Evolutionary conservation across 2,329 filamentous ascomycete genomes (phyloP).

Genomic region (Colletotrichum spaethianum): DNA sequence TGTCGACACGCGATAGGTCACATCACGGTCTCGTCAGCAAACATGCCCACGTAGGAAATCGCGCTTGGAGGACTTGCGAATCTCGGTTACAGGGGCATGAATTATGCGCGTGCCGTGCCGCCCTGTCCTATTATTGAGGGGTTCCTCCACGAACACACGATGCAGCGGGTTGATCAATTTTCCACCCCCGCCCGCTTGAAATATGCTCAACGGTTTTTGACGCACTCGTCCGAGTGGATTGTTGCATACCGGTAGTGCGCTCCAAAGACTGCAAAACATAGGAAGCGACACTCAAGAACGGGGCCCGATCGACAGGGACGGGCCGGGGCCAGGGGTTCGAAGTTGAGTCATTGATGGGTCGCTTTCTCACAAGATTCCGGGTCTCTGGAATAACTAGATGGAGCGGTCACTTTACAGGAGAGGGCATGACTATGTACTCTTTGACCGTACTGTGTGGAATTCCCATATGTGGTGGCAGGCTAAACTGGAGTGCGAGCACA

Average conservation of each 20-base stretch:
- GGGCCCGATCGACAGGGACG: slow-evolving; percentile 15
- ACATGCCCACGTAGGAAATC: background rate
- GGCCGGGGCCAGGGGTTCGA: background rate
- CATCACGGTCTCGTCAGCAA: background rate
- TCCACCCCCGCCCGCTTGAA: background rate
- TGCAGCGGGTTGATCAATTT: background rate
- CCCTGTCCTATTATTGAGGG: background rate
- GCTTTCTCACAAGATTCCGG: background rate
- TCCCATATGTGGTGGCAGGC: background rate
- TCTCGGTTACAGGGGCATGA: background rate
- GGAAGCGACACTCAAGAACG: background rate
- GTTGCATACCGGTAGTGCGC: background rate
- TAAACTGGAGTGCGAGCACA: background rate
- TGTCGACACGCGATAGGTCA: background rate
- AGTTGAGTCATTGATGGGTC: background rate
- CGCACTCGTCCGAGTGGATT: background rate
- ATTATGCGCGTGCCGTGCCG: background rate
- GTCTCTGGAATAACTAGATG: background rate
- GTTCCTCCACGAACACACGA: background rate
- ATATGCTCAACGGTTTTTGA: background rate
- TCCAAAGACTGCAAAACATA: background rate
- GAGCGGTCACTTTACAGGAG: background rate
- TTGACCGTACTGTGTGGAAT: background rate
- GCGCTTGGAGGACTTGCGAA: background rate
- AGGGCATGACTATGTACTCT: background rate